Base-by-base conservation (phyloP, 495 filamentous ascomycete species). In the Staphylotrichum tortipilum region DNA sequence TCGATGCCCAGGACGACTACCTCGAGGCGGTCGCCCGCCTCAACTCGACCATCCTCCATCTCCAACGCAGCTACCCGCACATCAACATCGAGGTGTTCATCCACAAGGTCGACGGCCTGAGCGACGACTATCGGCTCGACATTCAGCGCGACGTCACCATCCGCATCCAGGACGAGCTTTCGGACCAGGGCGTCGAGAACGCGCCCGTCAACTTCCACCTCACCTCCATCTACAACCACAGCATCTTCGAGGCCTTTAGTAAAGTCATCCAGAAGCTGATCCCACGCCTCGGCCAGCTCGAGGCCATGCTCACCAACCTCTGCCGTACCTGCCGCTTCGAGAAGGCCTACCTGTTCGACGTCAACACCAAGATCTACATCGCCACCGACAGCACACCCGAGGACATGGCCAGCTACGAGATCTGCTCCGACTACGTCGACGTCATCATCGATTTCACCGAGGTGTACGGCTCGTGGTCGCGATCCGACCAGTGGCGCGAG, bases 31-130 rank as follows among this genome's bases (percentile, higher is more conserved):
- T 97, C 45, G 77, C 79, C 33, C 82, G 85, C n/a, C 78, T 98
- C 11, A 94, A 91, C 67, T 72, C 76, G 36, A 92, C 88, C 14
- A 91, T 96, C 58, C 66, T 96, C 44, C 82, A 87, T 44, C 81
- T 98, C 3, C 88, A 94, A 62, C 78, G 86, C 47, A 79, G 78
- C 48, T 94, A 95, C 59, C 89, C 90, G 0, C 82, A 83, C 58
- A 89, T 96, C 68, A 94, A 95, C 66, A 85, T 97, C 45, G 88
- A 94, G 55, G 90, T 98, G 26, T 96, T 98, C 68, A 94, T 98
- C 54, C 94, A 98, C 73, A 98, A 98, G 60, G 89, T 94, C 10
- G 92, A 98, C 59, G 91, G 87, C 3, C 76, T 98, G 9, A 88
- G 85, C 23, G 94, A 97, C 33, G 94, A 97, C 67, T 97, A 89